Evolutionary conservation across 1,139 yeast genomes (phyloP).

Genomic region (Citeromyces hawaiiensis): DNA sequence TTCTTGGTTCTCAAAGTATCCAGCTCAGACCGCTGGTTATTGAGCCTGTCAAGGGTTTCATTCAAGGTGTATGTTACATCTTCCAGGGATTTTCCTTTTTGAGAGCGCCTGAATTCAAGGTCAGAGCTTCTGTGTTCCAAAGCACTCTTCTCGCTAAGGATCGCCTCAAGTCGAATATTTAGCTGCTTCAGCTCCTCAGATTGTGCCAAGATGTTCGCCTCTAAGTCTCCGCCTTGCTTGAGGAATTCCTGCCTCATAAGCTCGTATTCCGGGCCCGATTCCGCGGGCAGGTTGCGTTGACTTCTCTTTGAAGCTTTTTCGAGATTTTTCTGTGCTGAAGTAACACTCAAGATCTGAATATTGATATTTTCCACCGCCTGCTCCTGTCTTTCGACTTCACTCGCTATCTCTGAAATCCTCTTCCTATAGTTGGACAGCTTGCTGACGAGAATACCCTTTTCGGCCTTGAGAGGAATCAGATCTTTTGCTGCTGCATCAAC

Average conservation of each 20-base stretch:
- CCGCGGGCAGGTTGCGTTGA: constrained; percentile 24
- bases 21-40: constrained; percentile 27
- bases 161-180: constrained; percentile 7
- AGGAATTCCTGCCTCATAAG: constrained; percentile 42
- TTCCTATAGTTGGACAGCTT: constrained; percentile 35
- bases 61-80: constrained; percentile 18
- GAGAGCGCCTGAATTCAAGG: constrained; percentile 16
- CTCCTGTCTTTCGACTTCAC: constrained; percentile 42
- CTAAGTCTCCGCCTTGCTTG: constrained; percentile 41
- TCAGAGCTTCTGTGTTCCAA: constrained; percentile 18
- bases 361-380: constrained; percentile 25
- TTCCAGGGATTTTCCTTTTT: constrained; percentile 7
- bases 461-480: constrained; percentile 45
- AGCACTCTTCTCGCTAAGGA: constrained; percentile 15
- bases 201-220: constrained; percentile 21
- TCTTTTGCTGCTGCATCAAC: constrained; percentile 7
- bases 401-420: constrained; percentile 37
- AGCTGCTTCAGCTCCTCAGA: constrained; percentile 10
- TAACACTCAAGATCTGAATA: constrained; percentile 34
- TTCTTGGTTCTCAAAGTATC: constrained; percentile 28
- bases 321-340: constrained; percentile 26
- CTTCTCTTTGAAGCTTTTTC: constrained; percentile 21
- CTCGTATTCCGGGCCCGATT: constrained; percentile 49
- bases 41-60: constrained; percentile 12
- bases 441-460: constrained; percentile 29